phyloP scores from a whole-genome alignment of 768 basidiomycete species.

The Mycena amicta region DNA sequence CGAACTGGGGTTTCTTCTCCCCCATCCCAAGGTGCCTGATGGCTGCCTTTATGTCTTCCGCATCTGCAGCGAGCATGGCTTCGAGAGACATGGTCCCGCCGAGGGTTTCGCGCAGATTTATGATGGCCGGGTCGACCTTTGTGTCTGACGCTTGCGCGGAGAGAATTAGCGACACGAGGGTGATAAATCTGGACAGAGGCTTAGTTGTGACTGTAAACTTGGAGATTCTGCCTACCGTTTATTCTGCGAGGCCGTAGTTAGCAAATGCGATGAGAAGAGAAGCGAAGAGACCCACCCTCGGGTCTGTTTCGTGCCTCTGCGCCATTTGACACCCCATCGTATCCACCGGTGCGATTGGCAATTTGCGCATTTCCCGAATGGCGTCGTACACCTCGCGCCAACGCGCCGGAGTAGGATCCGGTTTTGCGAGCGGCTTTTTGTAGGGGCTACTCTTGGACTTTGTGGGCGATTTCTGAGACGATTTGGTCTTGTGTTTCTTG shows the following conservation, averaged over 20 bases:
- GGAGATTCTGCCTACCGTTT: constrained; percentile 44
- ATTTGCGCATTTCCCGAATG: constrained; percentile 77
- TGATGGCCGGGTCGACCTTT: constrained; percentile 79
- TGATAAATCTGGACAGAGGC: constrained; percentile 51
- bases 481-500: too few species aligned
- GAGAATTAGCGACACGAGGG: constrained; percentile 91
- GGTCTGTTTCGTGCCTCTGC: constrained; percentile 61
- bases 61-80: constrained; percentile 66
- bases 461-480: too few species aligned
- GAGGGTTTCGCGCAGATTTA: constrained; percentile 69
- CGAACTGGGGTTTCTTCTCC: constrained; percentile 80
- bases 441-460: not conserved
- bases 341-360: constrained; percentile 83
- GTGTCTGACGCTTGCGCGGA: constrained; percentile 96
- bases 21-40: constrained; percentile 94
- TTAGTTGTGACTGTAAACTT: not conserved
- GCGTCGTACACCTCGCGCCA: constrained; percentile 74
- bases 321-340: constrained; percentile 87
- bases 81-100: constrained; percentile 81
- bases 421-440: constrained; percentile 49
- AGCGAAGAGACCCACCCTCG: constrained; percentile 49
- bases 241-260: constrained; percentile 50
- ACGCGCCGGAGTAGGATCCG: constrained; percentile 65
- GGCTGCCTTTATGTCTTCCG: constrained; percentile 64
- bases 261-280: not conserved